Base-by-base conservation (phyloP, 2,329 filamentous ascomycete species). In the Neodidymelliopsis sp. region DNA sequence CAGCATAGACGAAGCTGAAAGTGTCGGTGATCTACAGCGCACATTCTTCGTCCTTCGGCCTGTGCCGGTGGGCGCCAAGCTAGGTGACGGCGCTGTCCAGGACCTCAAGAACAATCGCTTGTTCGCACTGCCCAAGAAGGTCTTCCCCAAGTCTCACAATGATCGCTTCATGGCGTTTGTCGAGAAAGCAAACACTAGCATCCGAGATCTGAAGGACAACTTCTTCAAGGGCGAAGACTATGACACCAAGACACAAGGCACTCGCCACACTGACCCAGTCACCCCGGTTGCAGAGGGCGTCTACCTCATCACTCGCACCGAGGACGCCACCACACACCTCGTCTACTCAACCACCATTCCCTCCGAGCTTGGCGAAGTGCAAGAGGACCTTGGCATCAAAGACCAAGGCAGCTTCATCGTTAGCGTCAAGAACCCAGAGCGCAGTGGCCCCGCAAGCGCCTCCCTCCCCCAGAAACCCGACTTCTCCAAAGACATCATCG, bases 121-220 rank as follows among this genome's bases (percentile, higher is more conserved):
- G 4, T 77, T 95, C 40, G 85, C 87, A 1, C 74, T 97, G 13
- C 91, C 91, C 0, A 96, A 96, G 75, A 96, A 96, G 71, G 83
- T 84, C 2, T 83, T 94, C 8, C 91, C 91, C 0, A 81, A 81
- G 42, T 87, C 82, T 15, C 82, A 82, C 44, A 70, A 75, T 9
- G 90, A 95, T 59, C 78, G 84, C 9, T 92, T 90, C 74, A 87
- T 94, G 80, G 84, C 83, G 1, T 95, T 96, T 69, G 89, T 96
- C 1, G 89, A 95, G 67, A 92, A 92, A 71, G 77, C 84, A 0
- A 81, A 83, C 5, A 77, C 79, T 0, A 84, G 82, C 0, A 85
- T 91, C 62, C 77, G 85, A 19, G 80, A 87, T 6, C 77, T 96
- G n/a, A 88, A 87, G 63, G 84, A 89, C 4, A 81, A 82, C 5